These are phyloP conservation scores for Capronia coronata DNA, from an alignment of 2,329 filamentous ascomycete species.

Conservation along the genomic window DNA sequence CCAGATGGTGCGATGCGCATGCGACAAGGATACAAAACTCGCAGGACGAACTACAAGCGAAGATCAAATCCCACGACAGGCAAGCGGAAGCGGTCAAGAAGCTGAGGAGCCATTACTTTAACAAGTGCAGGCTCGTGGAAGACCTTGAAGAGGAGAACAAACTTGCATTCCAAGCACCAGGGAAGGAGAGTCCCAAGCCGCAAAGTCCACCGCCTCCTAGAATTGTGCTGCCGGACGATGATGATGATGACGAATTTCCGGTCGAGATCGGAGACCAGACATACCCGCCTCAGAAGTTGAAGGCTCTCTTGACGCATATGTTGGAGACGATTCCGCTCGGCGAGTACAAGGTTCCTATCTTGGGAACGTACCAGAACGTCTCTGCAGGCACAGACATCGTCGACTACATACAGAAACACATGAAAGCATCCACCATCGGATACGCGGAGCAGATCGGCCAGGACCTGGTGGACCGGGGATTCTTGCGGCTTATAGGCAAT, in stretches of 20 bases:
- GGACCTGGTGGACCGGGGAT: constrained; percentile 78
- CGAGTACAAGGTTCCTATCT: constrained; percentile 89
- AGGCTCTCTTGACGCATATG: constrained; percentile 82
- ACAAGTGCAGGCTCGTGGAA: constrained; percentile 93
- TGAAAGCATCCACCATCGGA: constrained; percentile 75
- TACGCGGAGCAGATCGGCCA: constrained; percentile 94
- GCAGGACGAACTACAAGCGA: constrained; percentile 84
- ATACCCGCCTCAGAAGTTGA: constrained; percentile 78
- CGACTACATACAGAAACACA: constrained; percentile 84
- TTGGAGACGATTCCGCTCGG: constrained; percentile 77
- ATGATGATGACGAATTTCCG: constrained; percentile 64
- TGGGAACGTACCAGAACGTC: constrained; percentile 91
- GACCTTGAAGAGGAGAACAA: constrained; percentile 98
- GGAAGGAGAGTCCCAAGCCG: constrained; percentile 55
- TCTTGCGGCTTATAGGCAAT: constrained; percentile 84
- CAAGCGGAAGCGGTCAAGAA: constrained; percentile 89
- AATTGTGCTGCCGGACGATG: constrained; percentile 75
- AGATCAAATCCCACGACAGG: constrained; percentile 87
- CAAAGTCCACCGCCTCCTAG: constrained; percentile 53
- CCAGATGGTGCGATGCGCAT: constrained; percentile 93
- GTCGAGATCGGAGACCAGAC: constrained; percentile 86
- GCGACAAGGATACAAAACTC: constrained; percentile 85
- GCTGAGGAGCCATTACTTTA: constrained; percentile 93
- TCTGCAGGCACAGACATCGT: constrained; percentile 88
- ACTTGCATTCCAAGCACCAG: constrained; percentile 85